Base-by-base conservation (phyloP, 129 eudicot genomes). In the Escallonia rubra region DNA sequence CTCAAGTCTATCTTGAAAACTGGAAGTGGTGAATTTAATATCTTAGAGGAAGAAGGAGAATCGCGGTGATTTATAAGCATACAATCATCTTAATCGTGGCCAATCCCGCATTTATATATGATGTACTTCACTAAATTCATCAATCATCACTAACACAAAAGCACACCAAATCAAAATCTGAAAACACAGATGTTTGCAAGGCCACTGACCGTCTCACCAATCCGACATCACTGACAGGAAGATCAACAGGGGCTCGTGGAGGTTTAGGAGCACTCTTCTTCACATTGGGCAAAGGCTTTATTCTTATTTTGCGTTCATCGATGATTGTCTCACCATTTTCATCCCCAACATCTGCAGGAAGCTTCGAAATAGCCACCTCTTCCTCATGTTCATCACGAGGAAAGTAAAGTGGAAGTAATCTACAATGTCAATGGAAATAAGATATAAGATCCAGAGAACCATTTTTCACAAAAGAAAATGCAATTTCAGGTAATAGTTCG, bases 331-430 rank as follows among this genome's bases (percentile, higher is more conserved):
- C 99, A 40, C 99, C 99, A 79, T 94, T 90, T 86, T 94, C 99
- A 87, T 94, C 99, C 59, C 99, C 99, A 79, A 94, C 99, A 90
- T 94, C 99, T n/a, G 97, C 91, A 69, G 99, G 99, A 73, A 94
- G 97, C 86, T 94, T 90, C n/a, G 80, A 72, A 62, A 85, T 83
- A 46, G 97, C 96, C 43, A 85, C 76, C 72, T 79, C 96, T 73
- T 94, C 99, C 67, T 94, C 99, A 10, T 82, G 83, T 65, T 87
- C 83, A 79, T 94, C 97, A 61, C 97, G 97, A 34, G 99, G 99
- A 70, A 94, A 94, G 79, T 94, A 94, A 39, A 94, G 94, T 47
- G 99, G 99, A 67, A 94, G 99, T 68, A 94, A 71, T 67, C 99
- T 93, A 43, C 62, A 78, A 54, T 2, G 59, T 14, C 13, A 54